Base-by-base conservation (phyloP, 805 yeast species). In the Pichia rugopelliculosa region DNA sequence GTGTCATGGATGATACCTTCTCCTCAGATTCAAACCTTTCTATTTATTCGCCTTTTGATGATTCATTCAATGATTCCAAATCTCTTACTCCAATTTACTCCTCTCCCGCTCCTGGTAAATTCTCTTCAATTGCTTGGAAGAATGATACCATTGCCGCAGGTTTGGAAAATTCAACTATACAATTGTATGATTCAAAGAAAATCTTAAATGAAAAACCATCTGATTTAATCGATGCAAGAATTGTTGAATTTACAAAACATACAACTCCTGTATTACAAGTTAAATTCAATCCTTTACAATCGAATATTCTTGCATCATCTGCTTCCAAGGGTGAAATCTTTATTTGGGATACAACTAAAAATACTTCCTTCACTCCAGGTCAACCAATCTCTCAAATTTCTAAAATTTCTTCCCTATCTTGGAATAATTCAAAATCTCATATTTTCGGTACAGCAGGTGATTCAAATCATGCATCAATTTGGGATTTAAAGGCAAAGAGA, bases 381-480 rank as follows among this genome's bases (percentile, higher is more conserved):
- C 74, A 77, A 42, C 80, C 89, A 4, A 80, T 84, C 71, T 78
- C 88, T 7, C 86, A 95, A 47, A 75, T 80, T 68, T 96, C 87
- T 55, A 91, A 85, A 57, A 76, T 93, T 48, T 76, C 82, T 34
- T 77, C 86, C 34, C 77, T 93, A 24, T 79, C 96, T 3, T 93
- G 98, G 98, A 93, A 93, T 69, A 80, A 82, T 60, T 71, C 77
- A 33, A 83, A 86, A 47, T 70, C 84, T 36, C 95, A 91, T 60
- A 90, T 93, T 55, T 79, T 93, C 65, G 98, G 98, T 18, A 75
- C 87, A 45, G 95, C 96, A 12, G 88, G 96, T 42, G 77, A 80
- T 57, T 77, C 87, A 15, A 95, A 95, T 15, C 85, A 79, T 63
- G 82, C 96, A 3, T 84, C 96, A 1, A 82, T 93, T 55, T 93